Conservation (phyloP, 2,329 filamentous ascomycete species). For the Xylaria sp. region DNA sequence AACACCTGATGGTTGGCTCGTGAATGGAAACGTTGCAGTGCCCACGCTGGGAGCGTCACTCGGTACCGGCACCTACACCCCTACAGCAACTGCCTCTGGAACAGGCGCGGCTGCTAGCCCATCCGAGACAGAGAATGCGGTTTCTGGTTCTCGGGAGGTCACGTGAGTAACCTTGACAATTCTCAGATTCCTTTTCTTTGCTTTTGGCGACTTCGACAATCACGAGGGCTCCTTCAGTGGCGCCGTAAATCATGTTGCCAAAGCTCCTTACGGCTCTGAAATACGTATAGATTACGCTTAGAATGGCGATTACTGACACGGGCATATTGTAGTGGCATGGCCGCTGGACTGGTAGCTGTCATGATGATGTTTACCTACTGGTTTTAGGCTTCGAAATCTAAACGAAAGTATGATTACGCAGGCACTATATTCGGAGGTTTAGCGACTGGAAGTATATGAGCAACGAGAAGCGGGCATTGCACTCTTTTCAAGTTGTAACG, state of each 20-base stretch:
- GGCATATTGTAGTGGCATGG: constrained; percentile 53
- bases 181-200: not conserved
- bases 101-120: constrained; percentile 45
- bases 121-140: constrained; percentile 55
- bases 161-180: constrained; percentile 41
- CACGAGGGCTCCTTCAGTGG: not conserved
- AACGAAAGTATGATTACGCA: constrained; percentile 17
- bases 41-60: constrained; percentile 73
- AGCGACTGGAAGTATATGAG: not conserved
- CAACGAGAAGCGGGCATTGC: not conserved
- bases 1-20: constrained; percentile 76
- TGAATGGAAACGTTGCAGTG: constrained; percentile 75
- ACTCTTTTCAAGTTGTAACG: constrained; percentile 4
- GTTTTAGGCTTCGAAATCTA: constrained; percentile 51
- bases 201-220: not conserved
- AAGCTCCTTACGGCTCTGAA: constrained; percentile 2
- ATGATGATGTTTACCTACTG: constrained; percentile 65
- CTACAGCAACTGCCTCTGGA: constrained; percentile 40
- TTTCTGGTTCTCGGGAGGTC: constrained; percentile 59
- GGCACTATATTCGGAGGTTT: constrained; percentile 13
- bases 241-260: not conserved
- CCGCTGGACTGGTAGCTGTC: constrained; percentile 60
- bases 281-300: not conserved
- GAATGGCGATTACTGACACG: constrained; percentile 5
- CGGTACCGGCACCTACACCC: constrained; percentile 47